Base-by-base conservation (phyloP, 2,329 filamentous ascomycete genomes). In the Didymella pinodella region DNA sequence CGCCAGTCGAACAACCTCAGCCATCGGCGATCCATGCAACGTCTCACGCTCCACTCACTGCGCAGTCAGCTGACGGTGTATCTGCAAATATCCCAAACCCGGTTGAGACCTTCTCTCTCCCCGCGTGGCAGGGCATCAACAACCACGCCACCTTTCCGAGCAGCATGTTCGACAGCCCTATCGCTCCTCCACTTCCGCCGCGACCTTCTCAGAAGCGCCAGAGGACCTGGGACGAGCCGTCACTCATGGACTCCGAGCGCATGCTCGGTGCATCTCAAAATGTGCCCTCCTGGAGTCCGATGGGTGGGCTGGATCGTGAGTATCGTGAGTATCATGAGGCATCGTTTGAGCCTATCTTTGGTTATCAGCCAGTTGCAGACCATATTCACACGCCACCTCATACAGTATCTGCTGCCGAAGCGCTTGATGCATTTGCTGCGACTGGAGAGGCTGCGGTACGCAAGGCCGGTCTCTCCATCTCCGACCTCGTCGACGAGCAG, bases 401-500 rank as follows among this genome's bases (percentile, higher is more conserved):
- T 12, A 61, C 65, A 31, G 50, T 56, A 1, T 46, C 52, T 8
- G 51, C 53, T 7, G 52, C 54, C 16, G 63, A 70, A 22, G 46
- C 43, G 1, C 48, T 41, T 16, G 46, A 36, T 7, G 54, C 59
- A 12, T 50, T 64, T 62, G 1, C 48, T 63, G 22, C 70, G 64
- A 16, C 65, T n/a, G 41, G 14, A 8, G 11, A n/a, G 10, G 16
- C 18, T n/a, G 22, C 66, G 32, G 57, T 53, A 12, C 66, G 64
- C 12, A 63, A 67, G n/a, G 71, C 70, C 3, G 68, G 67, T 51
- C 64, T 76, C 8, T 71, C 74, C 3, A 75, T 75, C 40, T 62
- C 66, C 1, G 74, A 75, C 22, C 49, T 64, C 25, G 45, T 49
- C 16, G 54, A 61, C 1, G 64, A 71, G 31, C 68, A 74, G 32